Evolutionary conservation across 306 rosid genomes (phyloP), one percentile per base, ranked within the genome.

Genomic region (Rosa persica): DNA sequence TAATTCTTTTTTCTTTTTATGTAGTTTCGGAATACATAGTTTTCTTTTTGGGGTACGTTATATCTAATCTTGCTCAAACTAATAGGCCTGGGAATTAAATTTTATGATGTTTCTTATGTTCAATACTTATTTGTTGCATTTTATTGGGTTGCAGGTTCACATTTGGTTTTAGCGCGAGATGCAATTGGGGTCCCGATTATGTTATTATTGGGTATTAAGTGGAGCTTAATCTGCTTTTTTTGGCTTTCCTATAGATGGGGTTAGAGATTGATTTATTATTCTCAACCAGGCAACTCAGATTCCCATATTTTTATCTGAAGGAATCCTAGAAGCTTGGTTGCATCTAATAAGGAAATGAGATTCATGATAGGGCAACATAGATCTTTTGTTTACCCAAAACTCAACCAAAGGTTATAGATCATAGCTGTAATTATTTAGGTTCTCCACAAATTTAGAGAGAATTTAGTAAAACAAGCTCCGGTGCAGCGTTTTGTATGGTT

Each of bases 321-420:
- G 81, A 85, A 85, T 85, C 89, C 22, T 81, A 81, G 80, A 75
- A 73, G 89, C 78, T 79, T 81, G 91, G 89, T 64, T 81, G 88
- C 72, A 83, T 74, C 84, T 25, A 85, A 85, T 85, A 83, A 88
- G 83, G 75, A 49, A 71, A 40, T 54, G 40, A 43, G 44, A 38
- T 60, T 64, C 76, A 73, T 42, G 42, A 43, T 73, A 76, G 80
- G 67, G 70, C 69, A 64, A 72, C 65, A 55, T 82, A 42, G 77
- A 22, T 74, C 60, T 81, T 81, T 81, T 81, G 67, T 68, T 78
- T 25, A 61, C 80, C 77, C 66, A 72, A 20, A 70, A 76, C 58
- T 40, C 87, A 67, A 72, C 42, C 30, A 36, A 77, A 74, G 69
- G 70, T 38, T 48, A 52, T 73, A 68, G 43, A 52, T 76, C 62